A percentile compares a stretch with the other conserved stretches of the same genome.
Conservation (phyloP, 129 eudicot genomes). For the Logfia minima region DNA sequence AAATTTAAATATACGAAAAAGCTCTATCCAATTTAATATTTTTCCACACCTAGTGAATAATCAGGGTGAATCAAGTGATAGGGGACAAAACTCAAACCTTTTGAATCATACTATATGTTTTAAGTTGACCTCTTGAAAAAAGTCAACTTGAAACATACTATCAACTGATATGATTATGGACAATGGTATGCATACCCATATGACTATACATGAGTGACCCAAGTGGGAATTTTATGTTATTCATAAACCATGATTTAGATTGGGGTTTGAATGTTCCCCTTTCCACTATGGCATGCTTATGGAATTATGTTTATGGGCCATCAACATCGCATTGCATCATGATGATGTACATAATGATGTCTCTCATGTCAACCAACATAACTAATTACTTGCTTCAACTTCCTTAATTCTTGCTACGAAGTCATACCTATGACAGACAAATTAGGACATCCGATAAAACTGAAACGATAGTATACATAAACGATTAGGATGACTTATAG, state of each 20-base stretch:
- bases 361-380: slow-evolving; percentile 33
- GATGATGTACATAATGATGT: slow-evolving; percentile 47
- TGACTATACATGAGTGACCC: slow-evolving; percentile 23
- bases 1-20: background rate
- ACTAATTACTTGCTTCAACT: slow-evolving; percentile 16
- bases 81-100: background rate
- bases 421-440: background rate
- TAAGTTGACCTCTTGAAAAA: background rate
- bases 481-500: background rate
- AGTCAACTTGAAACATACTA: slow-evolving; percentile 9
- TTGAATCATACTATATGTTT: background rate
- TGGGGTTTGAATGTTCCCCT: slow-evolving; percentile 43
- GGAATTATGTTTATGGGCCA: slow-evolving; percentile 36
- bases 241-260: slow-evolving; percentile 43
- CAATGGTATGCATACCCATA: slow-evolving; percentile 22
- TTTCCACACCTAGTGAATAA: background rate
- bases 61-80: background rate
- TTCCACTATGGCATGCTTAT: slow-evolving; percentile 43
- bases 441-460: background rate
- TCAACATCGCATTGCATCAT: slow-evolving; percentile 28
- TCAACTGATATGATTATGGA: slow-evolving; percentile 22
- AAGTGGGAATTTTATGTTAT: slow-evolving; percentile 41
- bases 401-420: slow-evolving; percentile 14
- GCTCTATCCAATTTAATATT: background rate
- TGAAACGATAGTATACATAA: background rate